Percentiles rank a stretch among this genome's conserved stretches.
These are phyloP conservation scores for Brasenia schreberi DNA, from an alignment of 164 flowering plant genomes.

Conservation along the genomic window DNA sequence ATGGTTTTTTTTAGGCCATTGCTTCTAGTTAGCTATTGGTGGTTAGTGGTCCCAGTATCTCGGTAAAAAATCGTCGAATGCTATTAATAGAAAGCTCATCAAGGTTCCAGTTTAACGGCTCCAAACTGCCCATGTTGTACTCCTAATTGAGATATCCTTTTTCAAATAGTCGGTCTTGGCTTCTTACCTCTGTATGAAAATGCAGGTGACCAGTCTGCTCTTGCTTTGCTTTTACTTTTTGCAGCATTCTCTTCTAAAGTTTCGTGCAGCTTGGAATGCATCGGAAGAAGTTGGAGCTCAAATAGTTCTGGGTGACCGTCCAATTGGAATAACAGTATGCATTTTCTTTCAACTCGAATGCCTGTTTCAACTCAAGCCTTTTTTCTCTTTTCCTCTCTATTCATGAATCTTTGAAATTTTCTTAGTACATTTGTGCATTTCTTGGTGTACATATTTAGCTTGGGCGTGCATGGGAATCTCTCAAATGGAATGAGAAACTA, in stretches of 20 bases:
- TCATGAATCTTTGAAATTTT: not conserved
- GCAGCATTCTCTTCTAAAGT: constrained; percentile 80
- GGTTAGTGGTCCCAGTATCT: too few species aligned
- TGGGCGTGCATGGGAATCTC: constrained; percentile 82
- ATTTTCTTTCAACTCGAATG: not conserved
- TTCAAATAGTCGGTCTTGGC: too few species aligned
- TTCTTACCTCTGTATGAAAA: too few species aligned
- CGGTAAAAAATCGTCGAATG: too few species aligned
- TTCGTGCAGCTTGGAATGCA: constrained; percentile 72
- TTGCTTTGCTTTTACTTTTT: constrained; percentile 71
- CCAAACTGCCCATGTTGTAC: too few species aligned
- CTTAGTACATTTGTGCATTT: not conserved
- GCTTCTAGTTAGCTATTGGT: too few species aligned
- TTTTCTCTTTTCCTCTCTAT: not conserved
- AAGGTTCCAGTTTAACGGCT: too few species aligned
- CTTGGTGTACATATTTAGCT: constrained; percentile 31
- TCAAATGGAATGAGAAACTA: constrained; percentile 64
- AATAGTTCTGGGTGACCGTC: constrained; percentile 89
- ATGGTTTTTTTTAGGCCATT: too few species aligned
- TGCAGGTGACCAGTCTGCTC: constrained; percentile 87
- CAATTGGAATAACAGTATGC: constrained; percentile 91
- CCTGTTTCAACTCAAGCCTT: not conserved
- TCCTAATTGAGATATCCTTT: too few species aligned
- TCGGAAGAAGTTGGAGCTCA: constrained; percentile 91
- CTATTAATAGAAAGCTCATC: too few species aligned